phyloP scores from a whole-genome alignment of 257 asterid species.

The Ajuga chamaepitys region DNA sequence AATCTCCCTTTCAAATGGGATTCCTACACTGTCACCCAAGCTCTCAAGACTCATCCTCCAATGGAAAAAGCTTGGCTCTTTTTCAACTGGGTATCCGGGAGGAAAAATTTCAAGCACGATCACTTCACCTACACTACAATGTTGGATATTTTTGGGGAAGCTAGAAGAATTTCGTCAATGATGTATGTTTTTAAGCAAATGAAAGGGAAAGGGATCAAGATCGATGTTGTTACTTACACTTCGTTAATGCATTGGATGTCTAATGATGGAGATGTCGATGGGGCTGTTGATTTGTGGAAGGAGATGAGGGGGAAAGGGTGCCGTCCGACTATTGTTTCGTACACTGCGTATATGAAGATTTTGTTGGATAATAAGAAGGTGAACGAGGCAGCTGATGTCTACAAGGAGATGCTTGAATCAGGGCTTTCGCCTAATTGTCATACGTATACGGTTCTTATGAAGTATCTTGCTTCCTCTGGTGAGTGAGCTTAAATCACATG shows the following conservation, averaged over 20 bases:
- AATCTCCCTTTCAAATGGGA: constrained; percentile 68
- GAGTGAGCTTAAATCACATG: constrained; percentile 16
- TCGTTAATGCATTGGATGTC: constrained; percentile 83
- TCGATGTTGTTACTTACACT: constrained; percentile 79
- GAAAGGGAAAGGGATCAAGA: constrained; percentile 64
- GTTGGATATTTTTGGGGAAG: constrained; percentile 96
- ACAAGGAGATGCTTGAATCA: constrained; percentile 73
- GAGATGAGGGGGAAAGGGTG: constrained; percentile 71
- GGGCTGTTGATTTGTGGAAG: constrained; percentile 61
- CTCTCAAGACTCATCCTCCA: constrained; percentile 90
- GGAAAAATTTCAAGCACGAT: constrained; percentile 68
- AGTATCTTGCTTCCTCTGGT: constrained; percentile 81
- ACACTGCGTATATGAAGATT: constrained; percentile 85
- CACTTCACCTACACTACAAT: constrained; percentile 89
- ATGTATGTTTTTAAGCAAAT: constrained; percentile 55
- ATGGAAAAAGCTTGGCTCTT: constrained; percentile 93
- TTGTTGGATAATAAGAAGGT: constrained; percentile 55
- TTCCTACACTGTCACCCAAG: constrained; percentile 81
- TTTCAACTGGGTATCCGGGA: constrained; percentile 73
- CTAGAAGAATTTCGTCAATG: constrained; percentile 74
- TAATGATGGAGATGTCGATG: constrained; percentile 61
- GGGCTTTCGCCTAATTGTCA: constrained; percentile 68
- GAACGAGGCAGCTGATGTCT: constrained; percentile 52
- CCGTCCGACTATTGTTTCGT: constrained; percentile 69
- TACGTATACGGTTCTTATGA: constrained; percentile 80